A percentile compares a stretch with the other conserved stretches of the same genome.
phyloP scores from a whole-genome alignment of 352 stramenopile genomes.

The Plasmopara halstedii region DNA sequence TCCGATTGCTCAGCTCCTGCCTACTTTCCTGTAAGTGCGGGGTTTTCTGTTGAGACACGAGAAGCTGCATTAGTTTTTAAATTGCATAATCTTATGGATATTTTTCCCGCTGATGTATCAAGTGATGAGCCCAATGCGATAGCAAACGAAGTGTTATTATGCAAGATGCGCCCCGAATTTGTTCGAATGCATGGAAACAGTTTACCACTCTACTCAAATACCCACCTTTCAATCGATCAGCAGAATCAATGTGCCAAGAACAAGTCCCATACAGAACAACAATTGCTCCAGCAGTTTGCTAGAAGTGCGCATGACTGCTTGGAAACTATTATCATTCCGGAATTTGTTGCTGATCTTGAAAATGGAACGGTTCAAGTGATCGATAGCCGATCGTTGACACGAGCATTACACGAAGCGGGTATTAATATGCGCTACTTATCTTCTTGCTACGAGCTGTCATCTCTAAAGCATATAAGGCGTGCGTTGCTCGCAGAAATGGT shows the following conservation, averaged over 20 bases:
- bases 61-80: constrained; percentile 3
- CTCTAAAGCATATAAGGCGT: constrained; percentile 31
- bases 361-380: constrained; percentile 15
- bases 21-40: constrained; percentile 16
- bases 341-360: constrained; percentile 42
- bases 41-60: constrained; percentile 7
- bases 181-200: constrained; percentile 26
- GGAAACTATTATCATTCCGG: constrained; percentile 29
- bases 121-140: constrained; percentile 5
- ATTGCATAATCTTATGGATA: constrained; percentile 24
- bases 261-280: constrained; percentile 16
- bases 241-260: neutral
- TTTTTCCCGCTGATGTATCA: constrained; percentile 27
- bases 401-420: constrained; percentile 35
- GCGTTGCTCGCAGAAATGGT: constrained; percentile 54
- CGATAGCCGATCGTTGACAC: constrained; percentile 36
- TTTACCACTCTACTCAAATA: constrained; percentile 34
- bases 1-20: neutral
- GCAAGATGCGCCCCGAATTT: constrained; percentile 50
- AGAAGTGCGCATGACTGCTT: constrained; percentile 34
- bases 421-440: constrained; percentile 57
- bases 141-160: constrained; percentile 10
- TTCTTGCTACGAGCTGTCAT: constrained; percentile 42
- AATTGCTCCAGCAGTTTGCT: constrained; percentile 29
- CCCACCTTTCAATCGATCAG: constrained; percentile 5